Base-by-base conservation (phyloP, 768 basidiomycete species). In the Suillus paluster region DNA sequence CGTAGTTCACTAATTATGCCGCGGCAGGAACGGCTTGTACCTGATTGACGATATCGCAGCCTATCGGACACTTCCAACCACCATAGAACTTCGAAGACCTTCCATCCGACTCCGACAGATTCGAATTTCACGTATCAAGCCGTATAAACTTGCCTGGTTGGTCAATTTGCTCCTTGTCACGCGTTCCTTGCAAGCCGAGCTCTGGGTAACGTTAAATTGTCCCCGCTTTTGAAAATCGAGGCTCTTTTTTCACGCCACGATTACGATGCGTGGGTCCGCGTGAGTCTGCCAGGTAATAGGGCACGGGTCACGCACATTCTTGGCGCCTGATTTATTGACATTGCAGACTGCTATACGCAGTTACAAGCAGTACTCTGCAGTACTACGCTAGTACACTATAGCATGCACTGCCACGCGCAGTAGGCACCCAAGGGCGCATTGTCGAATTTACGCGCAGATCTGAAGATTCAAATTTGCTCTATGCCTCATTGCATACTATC, bases 21-120 rank as follows among this genome's bases (percentile, higher is more conserved):
- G 48, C 48, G 48, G 48, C 27, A 49, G 48, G 48, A 49, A 49
- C 48, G 25, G 25, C 9, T 10, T 49, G 48, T 49, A 49, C 46
- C 46, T 48, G 46, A 15, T 48, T 48, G 10, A 12, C 36, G 36
- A 46, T 39, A 39, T 39, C 38, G 38, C 11, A 42, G 3, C 23
- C 1, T 48, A 48, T 48, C 17, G 25, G 8, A 15, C 15, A 30
- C 30, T 30, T 30, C 25, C 15, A 48, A 48, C 25, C 48, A 49
- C 14, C 23, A 4, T 25, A 25, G 46, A 48, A 27, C 17, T 27
- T 19, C 4, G 17, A 49, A 19, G 7, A 1, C 10, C 48, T 49
- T 49, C 48, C 48, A 49, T 49, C 23, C 12, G 8, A 25, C 23
- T 46, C 23, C 14, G 8, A 46, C 4, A 27, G 25, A 49, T 27